Evolutionary conservation across 106 monocot genomes (phyloP).

Genomic region (Cymbidium sinense): DNA sequence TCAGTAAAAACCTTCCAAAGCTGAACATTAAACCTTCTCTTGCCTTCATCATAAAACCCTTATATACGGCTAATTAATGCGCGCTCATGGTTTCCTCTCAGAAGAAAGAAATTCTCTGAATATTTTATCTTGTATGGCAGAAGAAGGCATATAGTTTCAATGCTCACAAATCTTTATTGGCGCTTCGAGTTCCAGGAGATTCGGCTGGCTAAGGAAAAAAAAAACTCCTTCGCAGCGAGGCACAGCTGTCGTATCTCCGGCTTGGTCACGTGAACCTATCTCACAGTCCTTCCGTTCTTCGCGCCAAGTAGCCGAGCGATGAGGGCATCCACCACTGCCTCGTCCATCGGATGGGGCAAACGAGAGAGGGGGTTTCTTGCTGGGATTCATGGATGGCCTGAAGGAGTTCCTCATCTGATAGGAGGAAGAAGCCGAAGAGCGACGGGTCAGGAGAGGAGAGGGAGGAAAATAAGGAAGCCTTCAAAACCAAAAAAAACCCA

Average conservation of each 20-base stretch:
- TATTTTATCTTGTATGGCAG: too few relatives aligned
- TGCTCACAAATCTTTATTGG: conserved; percentile 37
- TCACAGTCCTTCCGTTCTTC: conserved; percentile 22
- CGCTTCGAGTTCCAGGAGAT: conserved; percentile 42
- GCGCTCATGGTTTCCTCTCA: conserved; percentile 5
- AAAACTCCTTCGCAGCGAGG: conserved; percentile 28
- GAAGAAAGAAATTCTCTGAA: too few relatives aligned
- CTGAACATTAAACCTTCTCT: conserved; percentile 7
- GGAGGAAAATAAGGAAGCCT: too few relatives aligned
- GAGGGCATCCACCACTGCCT: conserved; percentile 23
- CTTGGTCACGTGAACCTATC: conserved; percentile 29
- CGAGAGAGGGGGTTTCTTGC: too few relatives aligned
- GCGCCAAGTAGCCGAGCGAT: conserved; percentile 26
- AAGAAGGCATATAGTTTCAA: too few relatives aligned
- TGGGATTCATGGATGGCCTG: too few relatives aligned
- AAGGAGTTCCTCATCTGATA: too few relatives aligned
- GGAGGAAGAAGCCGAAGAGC: too few relatives aligned
- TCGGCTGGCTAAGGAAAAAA: conserved; percentile 34
- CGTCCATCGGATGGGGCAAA: too few relatives aligned
- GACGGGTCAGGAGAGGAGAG: too few relatives aligned
- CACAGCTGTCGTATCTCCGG: conserved; percentile 41
- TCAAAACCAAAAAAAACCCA: too few relatives aligned
- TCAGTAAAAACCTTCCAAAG: conserved; percentile 1
- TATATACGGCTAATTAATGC: conserved; percentile 9
- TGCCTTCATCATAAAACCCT: conserved; percentile 6